Base-by-base conservation (phyloP, 2,329 filamentous ascomycete genomes). In the Aureobasidium sp. region DNA sequence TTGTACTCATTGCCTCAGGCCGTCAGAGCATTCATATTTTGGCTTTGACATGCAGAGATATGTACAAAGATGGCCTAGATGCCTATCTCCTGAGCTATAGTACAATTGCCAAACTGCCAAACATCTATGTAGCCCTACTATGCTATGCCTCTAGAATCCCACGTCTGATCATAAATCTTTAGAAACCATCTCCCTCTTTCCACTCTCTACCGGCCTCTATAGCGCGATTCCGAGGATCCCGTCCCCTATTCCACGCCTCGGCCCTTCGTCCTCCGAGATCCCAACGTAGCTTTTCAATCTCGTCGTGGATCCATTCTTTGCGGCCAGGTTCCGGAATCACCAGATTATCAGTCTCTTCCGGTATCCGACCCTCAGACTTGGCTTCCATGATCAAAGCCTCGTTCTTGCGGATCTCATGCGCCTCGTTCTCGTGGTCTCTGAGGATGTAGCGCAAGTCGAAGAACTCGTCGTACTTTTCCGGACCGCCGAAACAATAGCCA, bases 401-500 rank as follows among this genome's bases (percentile, higher is more conserved):
- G 64, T 75, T 72, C 63, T 77, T 72, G 48, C 71, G 69, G 77
- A 79, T 80, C 1, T 74, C 66, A 4, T 70, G 65, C 44, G 82
- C 63, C 63, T 81, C 74, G 20, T 71, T 64, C 59, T 78, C 72
- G 12, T 75, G 69, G 51, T 78, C 73, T 1, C 74, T 66, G 60
- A 77, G 72, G 56, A 77, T 68, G 31, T 73, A 76, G 49, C 76
- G 74, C n/a, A 81, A 64, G 42, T 78, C 75, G 29, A 79, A 76
- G 68, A 78, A 85, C 12, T 75, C 70, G 31, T 79, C 72, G 57
- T 79, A 84, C 57, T 76, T 71, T 4, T 77, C 71, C 36, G 79
- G 74, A 4, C 76, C 77, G 12, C 79, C 82, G 65, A 86, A 87
- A 68, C 85, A 87, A 11, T 83, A 72, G 1, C 85, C 85, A 55